Evolutionary conservation across 2,329 filamentous ascomycete genomes (phyloP), one percentile per base, ranked within the genome.

Genomic region (Botrytis fragariae): DNA sequence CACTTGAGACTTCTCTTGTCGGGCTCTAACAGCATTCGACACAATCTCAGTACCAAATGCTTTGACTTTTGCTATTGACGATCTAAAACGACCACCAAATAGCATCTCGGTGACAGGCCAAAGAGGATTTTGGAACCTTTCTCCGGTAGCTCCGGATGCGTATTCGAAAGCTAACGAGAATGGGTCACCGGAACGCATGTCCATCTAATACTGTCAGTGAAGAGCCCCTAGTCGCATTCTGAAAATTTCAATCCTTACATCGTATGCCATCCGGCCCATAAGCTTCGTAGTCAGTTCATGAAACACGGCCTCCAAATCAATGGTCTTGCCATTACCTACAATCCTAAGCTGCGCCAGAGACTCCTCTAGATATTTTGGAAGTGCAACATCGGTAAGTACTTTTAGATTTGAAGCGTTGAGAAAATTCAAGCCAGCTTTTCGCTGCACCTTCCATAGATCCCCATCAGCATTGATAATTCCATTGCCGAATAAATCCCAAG

Each of bases 381-480:
- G 83, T 2, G 86, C 86, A 8, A 87, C 81, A 54, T 89, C 87
- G 2, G 88, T 88, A 72, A 92, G 82, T 12, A 86, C 83, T 44
- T 86, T 85, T 45, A 91, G 79, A 76, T 90, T 90, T 71, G 86
- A 82, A 22, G 84, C 84, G 77, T 84, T 90, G 39, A 92, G 84
- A 76, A 91, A 91, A 42, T 85, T 81, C 22, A 87, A 75, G 1
- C 90, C 90, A 6, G 89, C 90, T 79, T 87, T 90, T 63, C 90
- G 84, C 82, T 91, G 90, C 2, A 87, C 82, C 74, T 84, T 87
- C 89, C 90, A 91, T 37, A 89, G 78, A 35, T 90, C 87, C 59
- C 90, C 90, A 74, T 91, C 89, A 39, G 87, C 86, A 76, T 91
- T 92, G 81, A 91, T 90, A 76, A 92, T 91, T 39, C 90, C 90